Evolutionary conservation across 148 eudicot species (phyloP).

Genomic region (Vaccinium corymbosum): DNA sequence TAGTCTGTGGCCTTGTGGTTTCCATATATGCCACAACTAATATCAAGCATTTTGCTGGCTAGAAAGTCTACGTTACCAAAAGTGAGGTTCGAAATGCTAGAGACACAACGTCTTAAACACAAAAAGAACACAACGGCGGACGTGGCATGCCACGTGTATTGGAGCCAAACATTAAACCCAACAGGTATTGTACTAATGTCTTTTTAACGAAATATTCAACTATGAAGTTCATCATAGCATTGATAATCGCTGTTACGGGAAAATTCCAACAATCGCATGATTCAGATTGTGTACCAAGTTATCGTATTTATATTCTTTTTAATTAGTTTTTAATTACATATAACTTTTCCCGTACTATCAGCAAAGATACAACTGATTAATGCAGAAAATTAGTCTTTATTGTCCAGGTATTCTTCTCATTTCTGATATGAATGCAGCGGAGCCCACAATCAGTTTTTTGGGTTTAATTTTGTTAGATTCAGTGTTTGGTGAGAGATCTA

Average conservation of each 20-base stretch:
- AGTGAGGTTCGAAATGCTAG: no score
- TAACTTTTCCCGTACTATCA: background rate
- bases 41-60: no score
- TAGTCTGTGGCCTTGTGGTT: no score
- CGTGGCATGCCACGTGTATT: no score
- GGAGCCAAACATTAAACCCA: background rate
- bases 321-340: background rate
- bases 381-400: background rate
- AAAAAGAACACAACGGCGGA: no score
- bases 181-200: background rate
- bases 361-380: background rate
- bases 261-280: background rate
- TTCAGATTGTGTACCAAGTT: background rate
- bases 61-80: no score
- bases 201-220: background rate
- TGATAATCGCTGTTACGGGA: background rate
- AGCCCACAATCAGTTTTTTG: background rate
- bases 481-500: background rate
- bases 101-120: no score
- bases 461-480: background rate
- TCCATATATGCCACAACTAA: no score
- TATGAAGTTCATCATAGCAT: background rate
- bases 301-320: constrained; percentile 1
- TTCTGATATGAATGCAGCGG: background rate
- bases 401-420: background rate